phyloP scores from a whole-genome alignment of 805 yeast genomes.

The Candida loeiensis region DNA sequence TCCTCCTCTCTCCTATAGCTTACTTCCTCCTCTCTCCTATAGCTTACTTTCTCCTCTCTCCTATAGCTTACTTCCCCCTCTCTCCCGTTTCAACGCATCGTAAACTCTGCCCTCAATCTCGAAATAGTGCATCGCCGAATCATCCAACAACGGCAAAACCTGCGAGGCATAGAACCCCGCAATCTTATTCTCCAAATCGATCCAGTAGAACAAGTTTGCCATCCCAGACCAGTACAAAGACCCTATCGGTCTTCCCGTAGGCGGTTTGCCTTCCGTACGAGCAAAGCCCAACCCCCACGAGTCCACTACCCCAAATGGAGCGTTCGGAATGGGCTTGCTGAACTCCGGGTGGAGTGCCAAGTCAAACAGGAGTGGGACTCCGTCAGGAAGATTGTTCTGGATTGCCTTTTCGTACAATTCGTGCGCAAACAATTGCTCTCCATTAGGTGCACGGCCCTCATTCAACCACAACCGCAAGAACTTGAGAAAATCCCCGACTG shows the following conservation, averaged over 20 bases:
- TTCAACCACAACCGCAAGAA: conserved; percentile 39
- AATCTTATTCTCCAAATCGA: conserved; percentile 33
- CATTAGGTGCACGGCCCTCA: conserved; percentile 39
- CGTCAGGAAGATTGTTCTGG: conserved; percentile 3
- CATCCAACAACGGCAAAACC: conserved; percentile 31
- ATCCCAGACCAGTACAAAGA: conserved; percentile 39
- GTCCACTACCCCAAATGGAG: conserved; percentile 7
- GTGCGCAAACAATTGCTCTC: conserved; percentile 11
- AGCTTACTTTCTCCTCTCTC: not conserved
- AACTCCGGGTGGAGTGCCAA: conserved; percentile 1
- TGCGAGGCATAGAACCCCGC: conserved; percentile 42
- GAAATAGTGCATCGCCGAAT: conserved; percentile 16
- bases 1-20: not conserved
- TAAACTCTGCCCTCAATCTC: conserved; percentile 27
- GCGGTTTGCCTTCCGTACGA: conserved; percentile 17
- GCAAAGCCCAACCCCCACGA: conserved; percentile 7
- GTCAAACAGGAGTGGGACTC: conserved; percentile 2
- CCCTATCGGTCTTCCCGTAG: conserved; percentile 35
- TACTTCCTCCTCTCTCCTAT: not conserved
- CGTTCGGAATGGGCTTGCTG: conserved; percentile 2
- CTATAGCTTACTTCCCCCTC: not conserved
- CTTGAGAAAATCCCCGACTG: conserved; percentile 35
- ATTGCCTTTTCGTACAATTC: conserved; percentile 5
- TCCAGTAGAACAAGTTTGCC: conserved; percentile 39
- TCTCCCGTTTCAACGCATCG: conserved; percentile 8